Evolutionary conservation across 495 filamentous ascomycete genomes (phyloP), one percentile per base, ranked within the genome.

Genomic region (Daldinia bambusicola): DNA sequence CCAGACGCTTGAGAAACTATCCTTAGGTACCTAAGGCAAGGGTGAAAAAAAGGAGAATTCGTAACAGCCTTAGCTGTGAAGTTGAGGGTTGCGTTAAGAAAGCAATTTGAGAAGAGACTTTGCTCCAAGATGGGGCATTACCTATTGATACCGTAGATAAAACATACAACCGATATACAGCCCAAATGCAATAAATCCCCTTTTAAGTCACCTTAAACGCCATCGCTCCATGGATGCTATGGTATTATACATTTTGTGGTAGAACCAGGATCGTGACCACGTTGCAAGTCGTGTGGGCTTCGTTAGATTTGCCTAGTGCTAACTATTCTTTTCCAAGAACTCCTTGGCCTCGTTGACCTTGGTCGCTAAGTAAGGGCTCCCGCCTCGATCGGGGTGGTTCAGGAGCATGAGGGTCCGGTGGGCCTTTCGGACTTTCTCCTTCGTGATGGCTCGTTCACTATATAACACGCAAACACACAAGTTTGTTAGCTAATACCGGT

Each of bases 311-410:
- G 50, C 6, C 22, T 6, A 20, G 40, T 43, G 76, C 45, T 74
- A 75, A 2, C 70, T 56, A 34, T 60, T 84, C 83, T 97, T 98
- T 79, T 98, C 95, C 74, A 98, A 77, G 70, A 98, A 90, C 79
- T 98, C 95, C 80, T 98, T 98, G 43, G 95, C 95, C 80, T 98
- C 95, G 80, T 98, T 98, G 78, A 98, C 91, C 79, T 99, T 99
- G 51, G 93, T 97, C 8, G 95, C 95, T 61, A 99, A 79, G 79
- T 98, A 99, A 34, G 95, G 95, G 78, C 94, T 97, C 18, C 95
- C 95, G 58, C 95, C 95, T 69, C 95, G 92, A 81, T 99, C 95
- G 34, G 95, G 95, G 81, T 99, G 95, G 82, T 99, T 99, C 67
- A 96, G 84, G 58, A 99, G 87, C 95, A 99, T 99, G 57, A 98